Evolutionary conservation across 2,329 filamentous ascomycete genomes (phyloP), one percentile per base, ranked within the genome.

Genomic region (Aspergillus sp.): DNA sequence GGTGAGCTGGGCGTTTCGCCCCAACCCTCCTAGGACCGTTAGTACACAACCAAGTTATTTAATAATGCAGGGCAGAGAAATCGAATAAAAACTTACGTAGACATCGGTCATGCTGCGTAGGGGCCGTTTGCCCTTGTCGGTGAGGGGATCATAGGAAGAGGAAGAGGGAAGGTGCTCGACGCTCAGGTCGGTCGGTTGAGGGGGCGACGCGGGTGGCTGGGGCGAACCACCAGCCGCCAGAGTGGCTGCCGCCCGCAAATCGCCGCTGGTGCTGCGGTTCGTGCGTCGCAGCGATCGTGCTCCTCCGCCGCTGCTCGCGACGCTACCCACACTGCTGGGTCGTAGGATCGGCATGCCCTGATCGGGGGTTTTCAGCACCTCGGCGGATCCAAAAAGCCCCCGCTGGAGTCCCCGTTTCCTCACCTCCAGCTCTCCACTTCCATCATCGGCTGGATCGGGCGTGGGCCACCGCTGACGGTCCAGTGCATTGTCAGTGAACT

Each of bases 41-140:
- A 48, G 45, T 60, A 58, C 55, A 62, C 66, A 56, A 55, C 54
- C 52, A 59, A 56, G 46, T 35, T 16, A 22, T 22, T 7, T 22
- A 22, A 22, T 22, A 1, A 7, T 22, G 1, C 1, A 47, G 40
- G 17, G 26, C 6, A 20, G 14, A 55, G 45, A 46, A 58, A 45
- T 24, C 33, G 50, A 53, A 20, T 46, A 54, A 48, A 53, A 49
- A 88, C 90, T 87, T 83, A 96, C 91, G 78, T 89, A 96, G 77
- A 95, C 87, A 80, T 96, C 90, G 72, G 89, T 82, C 90, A 96
- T 96, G 76, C 86, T 88, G 79, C 85, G 87, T 69, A 87, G 78
- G 72, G 89, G 89, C 76, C 84, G 86, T 76, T 90, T 91, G 78
- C 89, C 88, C 81, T 91, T 90, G 77, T 93, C 91, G 73, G 87